phyloP scores from a whole-genome alignment of 2,329 filamentous ascomycete species.

The Zymoseptoria tritici region DNA sequence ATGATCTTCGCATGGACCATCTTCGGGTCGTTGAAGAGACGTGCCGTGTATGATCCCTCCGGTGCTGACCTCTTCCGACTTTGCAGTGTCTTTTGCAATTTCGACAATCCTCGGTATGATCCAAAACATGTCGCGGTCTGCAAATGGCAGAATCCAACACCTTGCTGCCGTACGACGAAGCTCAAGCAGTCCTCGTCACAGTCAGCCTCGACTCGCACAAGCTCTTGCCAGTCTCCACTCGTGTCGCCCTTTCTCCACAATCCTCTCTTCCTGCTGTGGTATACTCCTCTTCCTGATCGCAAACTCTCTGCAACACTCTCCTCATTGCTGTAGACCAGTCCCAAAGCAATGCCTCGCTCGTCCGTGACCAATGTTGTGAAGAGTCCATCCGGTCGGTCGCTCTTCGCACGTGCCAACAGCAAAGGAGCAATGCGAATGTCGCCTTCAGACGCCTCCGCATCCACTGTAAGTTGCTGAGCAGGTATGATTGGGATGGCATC shows the following conservation, averaged over 20 bases:
- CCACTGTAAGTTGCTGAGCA: slow-evolving; percentile 60
- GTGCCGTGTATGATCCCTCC: slow-evolving; percentile 83
- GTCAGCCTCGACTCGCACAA: slow-evolving; percentile 77
- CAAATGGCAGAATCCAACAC: slow-evolving; percentile 84
- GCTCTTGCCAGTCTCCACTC: slow-evolving; percentile 86
- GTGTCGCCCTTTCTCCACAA: slow-evolving; percentile 95
- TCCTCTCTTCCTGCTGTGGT: slow-evolving; percentile 91
- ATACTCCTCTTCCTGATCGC: slow-evolving; percentile 74
- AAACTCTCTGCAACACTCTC: slow-evolving; percentile 85
- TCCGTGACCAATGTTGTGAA: slow-evolving; percentile 88
- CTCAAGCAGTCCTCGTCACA: slow-evolving; percentile 90
- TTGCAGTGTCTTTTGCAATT: slow-evolving; percentile 77
- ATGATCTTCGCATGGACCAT: slow-evolving; percentile 92
- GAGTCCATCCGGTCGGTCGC: slow-evolving; percentile 75
- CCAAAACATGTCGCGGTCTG: slow-evolving; percentile 91
- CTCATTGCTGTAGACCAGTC: slow-evolving; percentile 87
- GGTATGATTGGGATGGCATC: slow-evolving; percentile 64
- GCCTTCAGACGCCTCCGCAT: slow-evolving; percentile 50
- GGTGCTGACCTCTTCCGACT: slow-evolving; percentile 77
- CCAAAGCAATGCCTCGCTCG: slow-evolving; percentile 74
- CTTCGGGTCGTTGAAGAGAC: slow-evolving; percentile 86
- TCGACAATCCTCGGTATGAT: slow-evolving; percentile 69
- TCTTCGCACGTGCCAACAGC: slow-evolving; percentile 66
- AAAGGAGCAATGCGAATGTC: slow-evolving; percentile 62
- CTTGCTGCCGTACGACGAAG: slow-evolving; percentile 84